phyloP scores from a whole-genome alignment of 139 green algal species.

The Coelastrella sp. region DNA sequence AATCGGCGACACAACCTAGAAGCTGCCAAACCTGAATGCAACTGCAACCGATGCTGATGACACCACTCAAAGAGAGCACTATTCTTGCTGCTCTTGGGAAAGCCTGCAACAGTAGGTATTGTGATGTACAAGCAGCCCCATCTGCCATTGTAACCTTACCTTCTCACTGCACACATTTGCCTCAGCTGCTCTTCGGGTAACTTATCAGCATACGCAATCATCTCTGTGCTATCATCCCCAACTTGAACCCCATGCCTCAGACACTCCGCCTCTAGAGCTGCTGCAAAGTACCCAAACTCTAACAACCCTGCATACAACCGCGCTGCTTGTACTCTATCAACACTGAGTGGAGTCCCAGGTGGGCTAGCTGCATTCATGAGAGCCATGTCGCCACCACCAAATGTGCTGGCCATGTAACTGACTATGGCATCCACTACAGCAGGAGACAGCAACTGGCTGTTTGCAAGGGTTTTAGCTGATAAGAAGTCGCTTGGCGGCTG shows the following conservation, averaged over 20 bases:
- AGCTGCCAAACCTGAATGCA: no score
- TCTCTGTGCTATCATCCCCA: neutral
- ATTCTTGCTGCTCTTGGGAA: no score
- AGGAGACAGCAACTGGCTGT: conserved; percentile 10
- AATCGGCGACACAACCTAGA: no score
- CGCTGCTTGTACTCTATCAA: conserved; percentile 29
- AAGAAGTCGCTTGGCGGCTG: conserved; percentile 21
- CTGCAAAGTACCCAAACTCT: conserved; percentile 44
- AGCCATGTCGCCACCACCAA: neutral
- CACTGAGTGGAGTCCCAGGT: conserved; percentile 4
- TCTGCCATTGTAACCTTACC: neutral
- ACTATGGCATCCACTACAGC: neutral
- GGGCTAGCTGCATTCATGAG: conserved; percentile 22
- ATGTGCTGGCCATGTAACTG: neutral
- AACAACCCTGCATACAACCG: conserved; percentile 26
- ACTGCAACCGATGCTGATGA: no score
- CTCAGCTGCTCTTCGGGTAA: neutral
- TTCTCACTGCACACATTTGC: conserved; percentile 27
- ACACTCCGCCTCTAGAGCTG: conserved; percentile 14
- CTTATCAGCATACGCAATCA: conserved; percentile 24
- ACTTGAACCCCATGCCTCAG: neutral
- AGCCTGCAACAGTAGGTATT: no score
- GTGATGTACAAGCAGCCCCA: neutral
- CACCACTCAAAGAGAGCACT: no score
- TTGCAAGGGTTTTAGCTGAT: neutral